These are phyloP conservation scores for Phytopythium kandeliae DNA, from an alignment of 352 stramenopile genomes.

Conservation along the genomic window DNA sequence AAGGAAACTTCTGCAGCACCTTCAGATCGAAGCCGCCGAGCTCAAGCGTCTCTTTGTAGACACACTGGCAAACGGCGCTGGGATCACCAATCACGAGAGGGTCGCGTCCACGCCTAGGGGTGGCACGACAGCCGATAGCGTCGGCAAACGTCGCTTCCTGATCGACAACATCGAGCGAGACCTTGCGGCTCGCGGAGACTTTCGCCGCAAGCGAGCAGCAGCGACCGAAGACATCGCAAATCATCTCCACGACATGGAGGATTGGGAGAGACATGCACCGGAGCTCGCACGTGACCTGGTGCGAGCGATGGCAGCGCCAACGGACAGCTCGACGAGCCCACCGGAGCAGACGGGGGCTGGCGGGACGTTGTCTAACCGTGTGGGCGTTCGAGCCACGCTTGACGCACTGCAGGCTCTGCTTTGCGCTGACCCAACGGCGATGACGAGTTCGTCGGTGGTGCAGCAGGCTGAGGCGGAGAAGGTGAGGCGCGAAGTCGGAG, in stretches of 20 bases:
- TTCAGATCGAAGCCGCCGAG: conserved; percentile 62
- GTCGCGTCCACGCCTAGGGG: not conserved
- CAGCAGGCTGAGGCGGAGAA: conserved; percentile 41
- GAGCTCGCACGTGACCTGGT: conserved; percentile 27
- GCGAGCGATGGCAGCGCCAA: conserved; percentile 22
- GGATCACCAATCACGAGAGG: not conserved
- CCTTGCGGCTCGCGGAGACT: conserved; percentile 13
- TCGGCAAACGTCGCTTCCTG: conserved; percentile 24
- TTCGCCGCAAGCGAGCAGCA: conserved; percentile 8
- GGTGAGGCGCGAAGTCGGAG: conserved; percentile 44
- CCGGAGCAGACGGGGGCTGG: conserved; percentile 14
- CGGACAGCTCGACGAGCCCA: conserved; percentile 6
- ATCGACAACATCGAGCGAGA: conserved; percentile 42
- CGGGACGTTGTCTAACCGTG: conserved; percentile 14
- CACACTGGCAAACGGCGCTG: conserved; percentile 21
- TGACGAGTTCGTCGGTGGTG: conserved; percentile 47
- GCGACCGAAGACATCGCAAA: conserved; percentile 7
- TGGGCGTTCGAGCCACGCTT: conserved; percentile 19
- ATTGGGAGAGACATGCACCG: conserved; percentile 23
- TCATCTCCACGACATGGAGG: conserved; percentile 28
- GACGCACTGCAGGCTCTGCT: conserved; percentile 33
- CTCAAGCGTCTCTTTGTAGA: conserved; percentile 65
- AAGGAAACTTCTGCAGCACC: conserved; percentile 47
- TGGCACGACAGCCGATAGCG: not conserved
- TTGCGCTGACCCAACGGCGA: conserved; percentile 30